Evolutionary conservation across 2,329 filamentous ascomycete genomes (phyloP), one percentile per base, ranked within the genome.

Genomic region (Epichloe uncinata): DNA sequence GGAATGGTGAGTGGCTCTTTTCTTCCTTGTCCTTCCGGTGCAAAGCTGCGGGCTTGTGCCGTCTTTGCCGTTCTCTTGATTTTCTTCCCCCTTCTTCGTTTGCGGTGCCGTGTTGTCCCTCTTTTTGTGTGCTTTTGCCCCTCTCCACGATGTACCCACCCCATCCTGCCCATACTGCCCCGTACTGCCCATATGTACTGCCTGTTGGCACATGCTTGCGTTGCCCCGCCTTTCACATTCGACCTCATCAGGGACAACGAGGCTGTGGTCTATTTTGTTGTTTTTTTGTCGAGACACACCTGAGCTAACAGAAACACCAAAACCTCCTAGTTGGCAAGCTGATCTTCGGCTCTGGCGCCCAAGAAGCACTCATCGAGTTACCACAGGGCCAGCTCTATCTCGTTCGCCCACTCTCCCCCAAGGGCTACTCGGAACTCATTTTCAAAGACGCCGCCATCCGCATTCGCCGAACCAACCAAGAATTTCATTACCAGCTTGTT

Each of bases 361-460:
- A 96, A 67, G 90, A 97, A 72, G 85, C 88, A 45, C 81, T 98
- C 63, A 88, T 95, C 69, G 90, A 97, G 65, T 83, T 98, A 42
- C 82, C 90, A 15, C 89, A 97, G 68, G 93, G 93, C 63, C 90
- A 97, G 68, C 87, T 98, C 42, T 98, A 96, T 68, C 84, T 98
- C 58, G 93, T 98, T 60, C 87, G 93, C 60, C 93, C 93, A 11
- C 79, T 88, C 46, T 97, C 91, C 7, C 7, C 91, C 51, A 98
- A 98, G 68, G 93, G 93, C 57, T 97, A 96, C 66, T 96, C 91
- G 1, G 93, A 98, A 69, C 88, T 97, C 64, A 95, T 98, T 69
- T 98, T 96, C 77, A 95, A 93, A 68, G 93, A 98, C 81, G 85
- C 89, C 38, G 86, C 88, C 44, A 88, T 91, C 48, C 88, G 85